phyloP scores from a whole-genome alignment of 345 rosid genomes.

The Durio zibethinus region DNA sequence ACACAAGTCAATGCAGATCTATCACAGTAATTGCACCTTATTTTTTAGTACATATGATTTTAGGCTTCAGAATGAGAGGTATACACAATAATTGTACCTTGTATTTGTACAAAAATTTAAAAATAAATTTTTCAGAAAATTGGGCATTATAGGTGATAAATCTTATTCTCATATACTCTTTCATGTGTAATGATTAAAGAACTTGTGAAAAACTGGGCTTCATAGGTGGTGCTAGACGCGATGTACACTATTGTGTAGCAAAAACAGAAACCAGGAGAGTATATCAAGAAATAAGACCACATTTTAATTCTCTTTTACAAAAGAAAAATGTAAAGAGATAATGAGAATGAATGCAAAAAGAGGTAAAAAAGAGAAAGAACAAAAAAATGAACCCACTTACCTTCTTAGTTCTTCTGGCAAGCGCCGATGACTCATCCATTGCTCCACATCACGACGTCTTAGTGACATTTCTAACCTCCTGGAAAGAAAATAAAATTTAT shows the following conservation, averaged over 20 bases:
- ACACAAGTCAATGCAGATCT: neutral
- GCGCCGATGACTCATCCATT: constrained; percentile 91
- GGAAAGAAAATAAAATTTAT: constrained; percentile 13
- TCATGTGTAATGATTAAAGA: neutral
- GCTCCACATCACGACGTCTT: constrained; percentile 88
- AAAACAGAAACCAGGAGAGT: neutral
- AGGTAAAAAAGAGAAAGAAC: neutral
- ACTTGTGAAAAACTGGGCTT: neutral
- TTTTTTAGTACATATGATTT: neutral
- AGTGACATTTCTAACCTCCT: constrained; percentile 84
- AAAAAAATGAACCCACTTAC: constrained; percentile 22
- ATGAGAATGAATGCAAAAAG: neutral
- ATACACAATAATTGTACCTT: neutral
- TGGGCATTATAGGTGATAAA: neutral
- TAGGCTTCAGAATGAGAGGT: neutral
- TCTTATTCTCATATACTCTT: neutral
- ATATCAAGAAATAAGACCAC: neutral
- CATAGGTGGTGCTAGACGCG: no score
- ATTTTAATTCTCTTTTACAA: neutral
- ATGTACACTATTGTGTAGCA: neutral
- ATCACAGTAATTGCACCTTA: neutral
- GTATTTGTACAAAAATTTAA: neutral
- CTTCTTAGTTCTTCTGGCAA: constrained; percentile 64
- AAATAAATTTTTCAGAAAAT: neutral
- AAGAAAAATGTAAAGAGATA: neutral